Evolutionary conservation across 176 grass and related monocot genomes (phyloP).

Genomic region (Dendrocalamus sinicus): DNA sequence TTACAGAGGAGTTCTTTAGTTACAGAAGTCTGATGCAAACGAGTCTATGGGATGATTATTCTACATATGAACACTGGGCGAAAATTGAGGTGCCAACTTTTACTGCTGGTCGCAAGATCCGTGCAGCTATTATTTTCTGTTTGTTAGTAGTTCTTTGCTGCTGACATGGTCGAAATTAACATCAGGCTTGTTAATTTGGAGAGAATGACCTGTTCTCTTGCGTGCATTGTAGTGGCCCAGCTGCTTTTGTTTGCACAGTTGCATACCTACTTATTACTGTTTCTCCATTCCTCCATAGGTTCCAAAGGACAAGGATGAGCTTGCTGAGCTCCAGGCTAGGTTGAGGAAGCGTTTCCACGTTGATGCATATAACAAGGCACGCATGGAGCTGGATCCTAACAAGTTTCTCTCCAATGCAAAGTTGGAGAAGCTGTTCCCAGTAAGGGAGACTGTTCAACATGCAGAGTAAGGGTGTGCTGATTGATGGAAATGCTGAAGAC

Average conservation of each 20-base stretch:
- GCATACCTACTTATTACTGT: background rate
- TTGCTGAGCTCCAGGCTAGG: too few relatives aligned
- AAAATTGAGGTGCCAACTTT: constrained; percentile 81
- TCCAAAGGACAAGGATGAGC: too few relatives aligned
- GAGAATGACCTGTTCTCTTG: background rate
- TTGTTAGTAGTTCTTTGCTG: background rate
- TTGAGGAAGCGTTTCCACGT: too few relatives aligned
- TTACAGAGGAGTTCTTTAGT: constrained; percentile 82
- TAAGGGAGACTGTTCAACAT: constrained; percentile 45
- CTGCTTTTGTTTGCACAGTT: background rate
- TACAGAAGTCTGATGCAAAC: constrained; percentile 72
- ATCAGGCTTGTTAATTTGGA: constrained; percentile 23
- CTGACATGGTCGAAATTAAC: constrained; percentile 1
- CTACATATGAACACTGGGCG: constrained; percentile 95
- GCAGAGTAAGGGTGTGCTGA: constrained; percentile 43
- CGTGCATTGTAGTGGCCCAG: background rate
- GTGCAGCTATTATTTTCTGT: background rate
- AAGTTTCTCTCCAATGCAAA: constrained; percentile 74
- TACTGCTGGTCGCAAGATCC: background rate
- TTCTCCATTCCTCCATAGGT: too few relatives aligned
- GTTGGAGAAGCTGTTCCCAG: constrained; percentile 78
- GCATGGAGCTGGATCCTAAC: constrained; percentile 83
- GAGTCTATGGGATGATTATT: constrained; percentile 81
- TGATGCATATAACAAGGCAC: too few relatives aligned
- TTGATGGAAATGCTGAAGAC: background rate